Conservation (phyloP, 2,329 filamentous ascomycete species). For the Passalora sequoiae region DNA sequence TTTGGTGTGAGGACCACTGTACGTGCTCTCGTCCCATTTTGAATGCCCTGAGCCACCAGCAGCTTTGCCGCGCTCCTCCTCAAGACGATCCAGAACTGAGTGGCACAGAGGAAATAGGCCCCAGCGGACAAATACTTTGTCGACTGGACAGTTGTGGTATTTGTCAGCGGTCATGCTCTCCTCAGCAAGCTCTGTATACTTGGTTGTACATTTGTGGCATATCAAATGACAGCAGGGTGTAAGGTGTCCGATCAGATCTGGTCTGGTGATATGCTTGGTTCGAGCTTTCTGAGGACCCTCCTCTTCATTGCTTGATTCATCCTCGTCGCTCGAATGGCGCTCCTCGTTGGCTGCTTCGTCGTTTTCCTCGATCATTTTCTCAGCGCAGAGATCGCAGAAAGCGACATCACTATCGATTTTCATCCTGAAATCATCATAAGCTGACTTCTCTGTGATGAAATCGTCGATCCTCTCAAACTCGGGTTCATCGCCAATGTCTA, state of each 20-base stretch:
- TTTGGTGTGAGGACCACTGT: slow-evolving; percentile 86
- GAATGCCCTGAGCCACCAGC: slow-evolving; percentile 39
- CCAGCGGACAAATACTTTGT: slow-evolving; percentile 58
- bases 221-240: slow-evolving; percentile 83
- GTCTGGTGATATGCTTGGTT: slow-evolving; percentile 42
- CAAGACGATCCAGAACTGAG: slow-evolving; percentile 44
- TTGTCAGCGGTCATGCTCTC: slow-evolving; percentile 37
- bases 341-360: slow-evolving; percentile 50
- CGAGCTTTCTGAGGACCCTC: slow-evolving; percentile 47
- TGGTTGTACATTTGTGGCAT: slow-evolving; percentile 66
- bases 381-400: slow-evolving; percentile 65
- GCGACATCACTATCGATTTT: slow-evolving; percentile 79
- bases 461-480: slow-evolving; percentile 50
- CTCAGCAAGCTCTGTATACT: slow-evolving; percentile 45
- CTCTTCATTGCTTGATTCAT: slow-evolving; percentile 52
- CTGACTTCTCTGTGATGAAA: slow-evolving; percentile 62
- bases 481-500: slow-evolving; percentile 74
- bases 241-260: slow-evolving; percentile 66
- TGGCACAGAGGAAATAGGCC: slow-evolving; percentile 65
- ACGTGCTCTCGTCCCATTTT: slow-evolving; percentile 59
- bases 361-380: slow-evolving; percentile 28
- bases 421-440: slow-evolving; percentile 78
- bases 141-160: slow-evolving; percentile 61
- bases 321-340: slow-evolving; percentile 27
- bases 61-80: slow-evolving; percentile 50